Evolutionary conservation across 169 alveolate species (phyloP).

Genomic region (Plasmodium sp.): DNA sequence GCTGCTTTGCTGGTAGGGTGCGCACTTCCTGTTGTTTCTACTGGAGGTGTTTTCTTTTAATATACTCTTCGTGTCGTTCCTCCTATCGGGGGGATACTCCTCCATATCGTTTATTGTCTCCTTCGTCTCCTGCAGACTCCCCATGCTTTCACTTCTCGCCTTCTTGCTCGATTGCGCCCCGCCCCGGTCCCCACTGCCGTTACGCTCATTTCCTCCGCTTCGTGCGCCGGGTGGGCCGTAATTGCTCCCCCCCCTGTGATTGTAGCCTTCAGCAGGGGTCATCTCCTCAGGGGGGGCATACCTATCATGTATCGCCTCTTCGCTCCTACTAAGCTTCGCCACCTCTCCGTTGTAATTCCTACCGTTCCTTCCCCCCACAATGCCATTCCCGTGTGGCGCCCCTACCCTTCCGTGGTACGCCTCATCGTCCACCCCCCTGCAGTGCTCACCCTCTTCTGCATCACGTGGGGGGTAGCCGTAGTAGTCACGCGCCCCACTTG

Average conservation of each 20-base stretch:
- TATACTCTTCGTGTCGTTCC: slow-evolving; percentile 2
- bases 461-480: background rate
- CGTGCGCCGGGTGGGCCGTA: background rate
- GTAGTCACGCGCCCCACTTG: background rate
- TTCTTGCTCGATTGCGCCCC: background rate
- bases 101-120: background rate
- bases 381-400: background rate
- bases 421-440: background rate
- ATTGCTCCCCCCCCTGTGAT: background rate
- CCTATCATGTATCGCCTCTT: slow-evolving; percentile 1
- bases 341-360: background rate
- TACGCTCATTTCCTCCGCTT: background rate
- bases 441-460: background rate
- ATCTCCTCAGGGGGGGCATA: background rate
- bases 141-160: background rate
- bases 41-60: slow-evolving; percentile 21
- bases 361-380: background rate
- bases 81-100: background rate
- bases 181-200: background rate
- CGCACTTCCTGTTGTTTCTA: slow-evolving; percentile 36
- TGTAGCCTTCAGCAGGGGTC: background rate
- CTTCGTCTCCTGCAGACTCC: slow-evolving; percentile 2
- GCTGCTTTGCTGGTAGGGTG: slow-evolving; percentile 36
- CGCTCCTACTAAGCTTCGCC: background rate
- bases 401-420: background rate